Conservation (phyloP, 192 early-diverging fungal genomes). For the Phycomyces nitens region DNA sequence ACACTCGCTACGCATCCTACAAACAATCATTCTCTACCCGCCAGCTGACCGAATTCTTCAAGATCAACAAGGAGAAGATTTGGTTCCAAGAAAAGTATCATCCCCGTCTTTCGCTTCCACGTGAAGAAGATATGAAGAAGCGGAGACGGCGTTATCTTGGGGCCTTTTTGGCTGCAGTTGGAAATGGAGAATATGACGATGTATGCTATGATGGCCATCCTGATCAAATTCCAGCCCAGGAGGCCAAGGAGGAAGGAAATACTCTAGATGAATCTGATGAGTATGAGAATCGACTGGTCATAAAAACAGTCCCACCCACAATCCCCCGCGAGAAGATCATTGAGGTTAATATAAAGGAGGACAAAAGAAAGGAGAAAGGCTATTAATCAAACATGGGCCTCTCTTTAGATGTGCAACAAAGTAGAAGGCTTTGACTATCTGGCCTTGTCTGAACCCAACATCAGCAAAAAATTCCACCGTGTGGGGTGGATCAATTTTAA, state of each 20-base stretch:
- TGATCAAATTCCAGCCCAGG: not conserved
- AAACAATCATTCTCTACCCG: slow-evolving; percentile 70
- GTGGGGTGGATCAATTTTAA: slow-evolving; percentile 92
- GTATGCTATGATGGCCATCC: slow-evolving; percentile 53
- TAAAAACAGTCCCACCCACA: slow-evolving; percentile 74
- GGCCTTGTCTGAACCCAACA: slow-evolving; percentile 80
- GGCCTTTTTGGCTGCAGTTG: slow-evolving; percentile 63
- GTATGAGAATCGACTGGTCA: slow-evolving; percentile 58
- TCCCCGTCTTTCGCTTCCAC: slow-evolving; percentile 59
- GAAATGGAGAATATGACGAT: slow-evolving; percentile 66
- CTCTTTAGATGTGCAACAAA: slow-evolving; percentile 55
- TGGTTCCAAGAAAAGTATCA: slow-evolving; percentile 96
- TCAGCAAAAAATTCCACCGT: slow-evolving; percentile 80
- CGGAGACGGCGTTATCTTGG: slow-evolving; percentile 55
- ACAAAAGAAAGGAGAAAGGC: slow-evolving; percentile 23
- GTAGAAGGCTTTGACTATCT: slow-evolving; percentile 82
- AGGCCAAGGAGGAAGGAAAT: slow-evolving; percentile 34
- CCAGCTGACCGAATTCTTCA: slow-evolving; percentile 71
- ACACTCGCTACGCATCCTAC: slow-evolving; percentile 78
- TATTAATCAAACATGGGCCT: not conserved
- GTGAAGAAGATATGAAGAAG: slow-evolving; percentile 46
- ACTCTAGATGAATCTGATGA: slow-evolving; percentile 15
- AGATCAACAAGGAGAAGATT: slow-evolving; percentile 72
- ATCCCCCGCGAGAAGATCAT: slow-evolving; percentile 61
- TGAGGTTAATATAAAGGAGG: slow-evolving; percentile 44